Evolutionary conservation across 805 yeast species (phyloP).

Genomic region (Starmerella floricola): DNA sequence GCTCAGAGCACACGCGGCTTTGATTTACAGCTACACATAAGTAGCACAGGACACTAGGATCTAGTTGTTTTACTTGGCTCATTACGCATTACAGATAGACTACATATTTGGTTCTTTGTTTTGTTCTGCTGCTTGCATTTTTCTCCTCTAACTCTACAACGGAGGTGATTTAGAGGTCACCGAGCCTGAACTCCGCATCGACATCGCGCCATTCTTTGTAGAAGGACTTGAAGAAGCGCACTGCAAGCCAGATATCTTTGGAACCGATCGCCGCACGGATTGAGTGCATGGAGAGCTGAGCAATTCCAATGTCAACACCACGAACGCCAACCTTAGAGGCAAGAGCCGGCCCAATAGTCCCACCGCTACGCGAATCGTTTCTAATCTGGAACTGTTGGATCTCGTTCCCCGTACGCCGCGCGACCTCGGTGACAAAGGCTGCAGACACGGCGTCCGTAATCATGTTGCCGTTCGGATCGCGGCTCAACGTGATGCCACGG

Average conservation of each 20-base stretch:
- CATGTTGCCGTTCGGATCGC: slow-evolving; percentile 73
- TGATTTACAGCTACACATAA: too few species aligned
- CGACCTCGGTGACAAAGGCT: slow-evolving; percentile 60
- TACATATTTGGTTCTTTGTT: background rate
- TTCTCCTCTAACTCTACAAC: background rate
- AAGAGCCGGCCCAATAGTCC: slow-evolving; percentile 66
- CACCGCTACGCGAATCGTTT: slow-evolving; percentile 76
- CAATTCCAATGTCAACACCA: slow-evolving; percentile 70
- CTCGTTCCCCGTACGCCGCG: slow-evolving; percentile 48
- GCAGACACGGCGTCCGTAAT: slow-evolving; percentile 68
- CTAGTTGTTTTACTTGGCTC: too few species aligned
- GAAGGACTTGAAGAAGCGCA: slow-evolving; percentile 59
- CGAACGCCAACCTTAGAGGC: slow-evolving; percentile 31
- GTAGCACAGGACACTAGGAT: too few species aligned
- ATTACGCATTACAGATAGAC: too few species aligned
- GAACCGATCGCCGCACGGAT: slow-evolving; percentile 73
- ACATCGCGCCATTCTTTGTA: slow-evolving; percentile 54
- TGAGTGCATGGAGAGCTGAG: slow-evolving; percentile 79
- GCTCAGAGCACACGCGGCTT: too few species aligned
- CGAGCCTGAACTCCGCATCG: slow-evolving; percentile 26
- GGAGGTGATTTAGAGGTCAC: slow-evolving; percentile 19
- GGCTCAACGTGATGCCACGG: slow-evolving; percentile 55
- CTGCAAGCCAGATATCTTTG: slow-evolving; percentile 62
- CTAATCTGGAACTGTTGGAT: slow-evolving; percentile 75
- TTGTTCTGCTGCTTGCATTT: background rate